A percentile compares a stretch with the other conserved stretches of the same genome.
These are phyloP conservation scores for Rubroshorea leprosula DNA, from an alignment of 345 rosid genomes.

Conservation along the genomic window DNA sequence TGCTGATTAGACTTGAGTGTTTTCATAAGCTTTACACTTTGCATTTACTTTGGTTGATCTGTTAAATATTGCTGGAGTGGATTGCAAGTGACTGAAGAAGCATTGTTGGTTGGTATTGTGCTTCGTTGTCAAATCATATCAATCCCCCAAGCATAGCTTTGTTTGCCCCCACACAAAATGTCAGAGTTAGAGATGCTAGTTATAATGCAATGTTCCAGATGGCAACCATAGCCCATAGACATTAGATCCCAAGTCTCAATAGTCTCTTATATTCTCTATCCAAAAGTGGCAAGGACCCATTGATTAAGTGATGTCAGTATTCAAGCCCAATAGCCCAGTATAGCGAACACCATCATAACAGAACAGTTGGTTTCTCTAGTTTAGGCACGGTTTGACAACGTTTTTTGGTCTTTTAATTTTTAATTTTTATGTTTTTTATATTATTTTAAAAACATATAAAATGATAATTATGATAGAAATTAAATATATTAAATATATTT, in stretches of 20 bases:
- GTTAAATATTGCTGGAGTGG: background rate
- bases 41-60: conserved; percentile 11
- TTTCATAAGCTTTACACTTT: conserved; percentile 12
- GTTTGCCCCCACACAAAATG: background rate
- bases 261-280: conserved; percentile 7
- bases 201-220: background rate
- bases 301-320: conserved; percentile 1
- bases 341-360: background rate
- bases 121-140: background rate
- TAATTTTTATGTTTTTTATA: too few relatives aligned
- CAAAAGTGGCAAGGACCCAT: conserved; percentile 2
- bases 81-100: background rate
- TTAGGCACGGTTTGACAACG: too few relatives aligned
- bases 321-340: conserved; percentile 1
- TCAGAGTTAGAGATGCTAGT: background rate
- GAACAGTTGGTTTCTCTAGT: background rate
- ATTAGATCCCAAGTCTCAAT: conserved; percentile 16
- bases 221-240: background rate
- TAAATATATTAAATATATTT: too few relatives aligned
- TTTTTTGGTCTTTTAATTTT: too few relatives aligned
- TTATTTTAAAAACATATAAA: too few relatives aligned
- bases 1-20: conserved; percentile 1
- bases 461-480: too few relatives aligned
- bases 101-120: conserved; percentile 1
- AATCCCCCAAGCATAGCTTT: background rate